phyloP scores from a whole-genome alignment of 2,329 filamentous ascomycete genomes.

The Curvularia lunata region DNA sequence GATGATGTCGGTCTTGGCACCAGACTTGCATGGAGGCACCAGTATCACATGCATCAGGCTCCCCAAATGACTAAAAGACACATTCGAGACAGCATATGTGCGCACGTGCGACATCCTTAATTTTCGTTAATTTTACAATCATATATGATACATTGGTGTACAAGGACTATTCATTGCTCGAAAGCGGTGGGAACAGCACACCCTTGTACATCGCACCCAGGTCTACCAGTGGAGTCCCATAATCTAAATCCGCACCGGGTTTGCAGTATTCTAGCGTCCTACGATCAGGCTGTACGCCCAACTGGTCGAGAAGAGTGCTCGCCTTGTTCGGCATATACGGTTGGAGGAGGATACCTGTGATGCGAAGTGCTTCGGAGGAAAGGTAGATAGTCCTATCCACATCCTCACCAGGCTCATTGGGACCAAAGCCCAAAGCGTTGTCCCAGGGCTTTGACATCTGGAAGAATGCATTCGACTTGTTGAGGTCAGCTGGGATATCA shows the following conservation, averaged over 20 bases:
- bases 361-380: conserved; percentile 75
- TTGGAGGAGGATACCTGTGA: conserved; percentile 83
- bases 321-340: conserved; percentile 89
- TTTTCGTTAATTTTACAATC: neutral
- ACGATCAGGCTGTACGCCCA: conserved; percentile 71
- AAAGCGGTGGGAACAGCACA: conserved; percentile 58
- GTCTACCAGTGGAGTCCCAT: conserved; percentile 62
- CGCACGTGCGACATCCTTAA: neutral
- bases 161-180: conserved; percentile 30
- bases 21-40: neutral
- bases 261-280: conserved; percentile 68
- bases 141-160: conserved; percentile 6
- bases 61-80: neutral
- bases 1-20: conserved; percentile 35
- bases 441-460: conserved; percentile 72
- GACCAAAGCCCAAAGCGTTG: conserved; percentile 50
- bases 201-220: conserved; percentile 53
- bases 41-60: conserved; percentile 1
- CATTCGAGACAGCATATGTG: neutral
- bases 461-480: conserved; percentile 71
- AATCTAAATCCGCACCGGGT: conserved; percentile 70
- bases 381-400: conserved; percentile 66
- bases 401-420: conserved; percentile 41
- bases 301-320: conserved; percentile 71
- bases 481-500: conserved; percentile 2